Evolutionary conservation across 805 yeast species (phyloP).

Genomic region (Kurtzmaniella cleridarum): DNA sequence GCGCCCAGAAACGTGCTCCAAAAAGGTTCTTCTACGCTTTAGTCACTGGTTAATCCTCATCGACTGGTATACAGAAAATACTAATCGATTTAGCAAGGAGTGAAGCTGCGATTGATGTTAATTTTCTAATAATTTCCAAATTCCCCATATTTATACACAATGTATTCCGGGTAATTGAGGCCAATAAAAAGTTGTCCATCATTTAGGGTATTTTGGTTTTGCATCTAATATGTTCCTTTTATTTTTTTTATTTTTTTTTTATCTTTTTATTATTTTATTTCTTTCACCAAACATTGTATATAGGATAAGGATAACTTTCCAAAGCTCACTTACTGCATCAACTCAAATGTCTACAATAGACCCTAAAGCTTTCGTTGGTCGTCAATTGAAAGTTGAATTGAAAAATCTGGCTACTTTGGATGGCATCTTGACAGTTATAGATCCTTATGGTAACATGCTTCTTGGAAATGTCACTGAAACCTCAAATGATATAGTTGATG

Average conservation of each 20-base stretch:
- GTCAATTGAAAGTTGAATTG: slow-evolving; percentile 20
- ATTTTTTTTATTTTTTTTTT: no score
- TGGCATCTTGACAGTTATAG: slow-evolving; percentile 35
- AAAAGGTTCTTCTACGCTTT: slow-evolving; percentile 34
- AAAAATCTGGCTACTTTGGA: slow-evolving; percentile 28
- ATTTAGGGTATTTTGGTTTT: no score
- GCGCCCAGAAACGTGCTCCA: slow-evolving; percentile 46
- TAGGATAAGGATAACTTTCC: no score
- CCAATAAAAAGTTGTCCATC: no score
- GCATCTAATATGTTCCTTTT: no score
- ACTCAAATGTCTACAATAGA: not conserved
- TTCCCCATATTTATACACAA: no score
- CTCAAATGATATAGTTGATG: slow-evolving; percentile 20
- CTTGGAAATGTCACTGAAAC: slow-evolving; percentile 31
- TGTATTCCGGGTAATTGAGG: no score
- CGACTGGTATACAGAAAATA: slow-evolving; percentile 9
- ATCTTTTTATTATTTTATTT: no score
- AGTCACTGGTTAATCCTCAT: slow-evolving; percentile 25
- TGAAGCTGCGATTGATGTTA: slow-evolving; percentile 37
- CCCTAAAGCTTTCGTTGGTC: slow-evolving; percentile 27
- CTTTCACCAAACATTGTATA: no score
- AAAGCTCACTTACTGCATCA: no score
- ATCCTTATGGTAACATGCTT: slow-evolving; percentile 39
- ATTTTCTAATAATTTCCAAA: no score
- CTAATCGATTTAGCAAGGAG: slow-evolving; percentile 18